These are phyloP conservation scores for Malus hybrid DNA, from an alignment of 331 rosid genomes.

Conservation along the genomic window DNA sequence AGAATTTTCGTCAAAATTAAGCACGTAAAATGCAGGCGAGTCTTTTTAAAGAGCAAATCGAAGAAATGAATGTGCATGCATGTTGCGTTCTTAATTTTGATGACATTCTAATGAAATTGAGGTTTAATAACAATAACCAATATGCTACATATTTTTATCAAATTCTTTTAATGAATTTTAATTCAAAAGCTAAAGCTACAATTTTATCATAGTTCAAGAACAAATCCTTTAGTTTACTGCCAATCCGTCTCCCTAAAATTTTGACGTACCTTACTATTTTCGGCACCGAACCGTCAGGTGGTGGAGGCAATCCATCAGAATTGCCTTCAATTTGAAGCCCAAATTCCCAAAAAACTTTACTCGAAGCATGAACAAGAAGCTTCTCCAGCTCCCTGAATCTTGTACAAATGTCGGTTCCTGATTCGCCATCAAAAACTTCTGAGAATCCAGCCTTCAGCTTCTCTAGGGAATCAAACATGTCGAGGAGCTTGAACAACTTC, in stretches of 20 bases:
- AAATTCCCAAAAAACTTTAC: conserved; percentile 78
- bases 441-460: conserved; percentile 47
- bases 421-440: conserved; percentile 50
- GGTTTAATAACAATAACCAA: background rate
- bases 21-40: too few species aligned
- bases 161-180: too few species aligned
- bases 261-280: conserved; percentile 49
- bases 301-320: conserved; percentile 58
- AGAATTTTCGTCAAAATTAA: background rate
- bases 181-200: too few species aligned
- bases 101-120: background rate
- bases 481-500: conserved; percentile 73
- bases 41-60: too few species aligned
- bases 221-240: background rate
- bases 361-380: conserved; percentile 73
- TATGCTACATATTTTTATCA: background rate
- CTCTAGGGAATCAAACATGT: conserved; percentile 64
- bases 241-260: background rate
- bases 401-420: conserved; percentile 49
- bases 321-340: conserved; percentile 79
- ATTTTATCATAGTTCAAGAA: too few species aligned
- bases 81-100: background rate
- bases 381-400: conserved; percentile 66
- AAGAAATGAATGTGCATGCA: too few species aligned
- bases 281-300: conserved; percentile 74